Evolutionary conservation across 768 basidiomycete species (phyloP), one percentile per base, ranked within the genome.

Genomic region (Macrocybe gigantea): DNA sequence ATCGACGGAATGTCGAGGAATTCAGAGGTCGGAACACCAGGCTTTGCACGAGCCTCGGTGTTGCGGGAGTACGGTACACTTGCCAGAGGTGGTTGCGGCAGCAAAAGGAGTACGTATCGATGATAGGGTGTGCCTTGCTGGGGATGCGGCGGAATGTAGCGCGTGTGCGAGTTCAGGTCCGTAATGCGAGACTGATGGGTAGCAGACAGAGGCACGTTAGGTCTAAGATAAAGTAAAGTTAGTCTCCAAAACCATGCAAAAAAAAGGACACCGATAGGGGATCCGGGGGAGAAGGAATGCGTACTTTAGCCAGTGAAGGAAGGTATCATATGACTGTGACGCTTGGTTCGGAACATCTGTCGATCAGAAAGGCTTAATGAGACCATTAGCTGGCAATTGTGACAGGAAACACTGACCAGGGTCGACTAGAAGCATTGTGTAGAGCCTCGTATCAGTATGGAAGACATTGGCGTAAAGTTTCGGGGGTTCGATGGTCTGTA

Each of bases 71-170:
- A 69, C 32, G 58, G 56, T 12, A 56, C 48, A 1, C 52, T 54
- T n/a, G 52, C 63, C 33, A 64, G 53, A 7, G 73, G 66, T 32
- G 78, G 72, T 56, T 95, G 92, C 7, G 80, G 83, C 41, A 94
- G 73, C 30, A 95, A 69, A 30, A 95, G 69, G 38, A 85, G 55
- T 7, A 82, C 78, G 64, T 95, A 96, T 52, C 95, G 91, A 66
- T 99, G 95, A 66, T 90, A 93, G 0, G 82, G 80, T 8, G 93
- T 86, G 43, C 93, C 93, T 34, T 78, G 78, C 61, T 92, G 88
- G 3, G 95, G 95, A 55, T 96, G 93, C 4, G 94, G 96, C 5
- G 95, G 88, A 53, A 94, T 71, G 64, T 94, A 97, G 22, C 69
- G 67, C 5, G 85, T 87, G 61, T 88, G 86, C 1, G 72, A 64